Evolutionary conservation across 805 yeast species (phyloP), one percentile per base, ranked within the genome.

Genomic region (Priceomyces castillae): DNA sequence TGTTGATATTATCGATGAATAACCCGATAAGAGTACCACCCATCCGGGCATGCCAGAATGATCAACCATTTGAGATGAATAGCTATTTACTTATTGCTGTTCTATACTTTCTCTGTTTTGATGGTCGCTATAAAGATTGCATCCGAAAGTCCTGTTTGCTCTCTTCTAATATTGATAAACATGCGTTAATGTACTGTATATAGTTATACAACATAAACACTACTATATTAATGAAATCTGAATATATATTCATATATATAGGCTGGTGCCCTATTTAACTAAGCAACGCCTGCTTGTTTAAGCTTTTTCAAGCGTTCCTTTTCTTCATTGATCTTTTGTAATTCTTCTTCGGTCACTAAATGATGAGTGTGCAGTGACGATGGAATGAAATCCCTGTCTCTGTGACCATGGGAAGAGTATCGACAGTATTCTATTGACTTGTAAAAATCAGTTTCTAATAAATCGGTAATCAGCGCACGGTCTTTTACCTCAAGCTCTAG

Each of bases 341-440:
- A 60, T 37, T 83, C 85, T 16, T 81, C 84, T 51, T 82, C 89
- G 0, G 88, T 80, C 11, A 84, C 70, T 50, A 86, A 67, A 61
- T 83, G 86, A 60, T 86, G 95, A 3, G 57, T 64, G 56, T 86
- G 90, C 35, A 72, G 72, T 10, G 50, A 51, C 1, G 67, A 60
- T 20, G 42, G 50, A 16, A 22, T 12, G 11, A 28, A 5, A 17
- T 26, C 28, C 20, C 20, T 20, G 11, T 34, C 23, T 18, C 30
- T 44, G 25, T 51, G 40, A 51, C 44, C 58, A 36, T 36, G 52
- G 4, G 59, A 51, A 6, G 45, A 61, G 17, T 50, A 49, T 40
- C 63, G 67, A 61, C 97, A 90, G 48, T 59, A 64, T 22, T 78
- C 73, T 12, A 90, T 82, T 2, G 67, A 54, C 30, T 66, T 49